A percentile compares a stretch with the other conserved stretches of the same genome.
These are phyloP conservation scores for Chlorella sp. DNA, from an alignment of 139 green algal genomes.

Conservation along the genomic window DNA sequence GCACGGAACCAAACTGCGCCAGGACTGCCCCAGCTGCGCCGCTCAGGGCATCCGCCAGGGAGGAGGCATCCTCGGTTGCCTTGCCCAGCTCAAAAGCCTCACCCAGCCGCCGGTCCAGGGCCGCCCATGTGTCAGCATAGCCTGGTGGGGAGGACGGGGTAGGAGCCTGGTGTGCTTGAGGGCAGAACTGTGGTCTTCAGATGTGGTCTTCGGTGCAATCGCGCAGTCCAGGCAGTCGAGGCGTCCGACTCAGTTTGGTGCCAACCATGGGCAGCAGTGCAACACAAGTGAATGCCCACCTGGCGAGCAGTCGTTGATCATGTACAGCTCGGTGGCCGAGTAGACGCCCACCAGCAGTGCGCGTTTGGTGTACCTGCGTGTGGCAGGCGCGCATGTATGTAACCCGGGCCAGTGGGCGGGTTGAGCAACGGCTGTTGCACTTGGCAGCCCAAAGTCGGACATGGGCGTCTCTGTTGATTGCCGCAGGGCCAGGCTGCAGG, in stretches of 20 bases:
- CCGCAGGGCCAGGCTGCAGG: no score
- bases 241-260: no score
- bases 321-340: constrained; percentile 74
- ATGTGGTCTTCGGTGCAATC: no score
- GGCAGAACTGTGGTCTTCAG: no score
- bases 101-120: constrained; percentile 58
- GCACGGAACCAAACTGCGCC: not conserved
- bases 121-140: constrained; percentile 61
- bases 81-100: constrained; percentile 42
- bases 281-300: not conserved
- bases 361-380: constrained; percentile 70
- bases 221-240: no score
- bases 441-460: no score
- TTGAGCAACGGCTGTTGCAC: no score
- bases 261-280: not conserved
- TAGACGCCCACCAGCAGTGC: constrained; percentile 66
- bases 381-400: no score
- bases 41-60: not conserved
- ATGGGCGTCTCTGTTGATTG: no score
- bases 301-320: constrained; percentile 79
- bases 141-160: not conserved
- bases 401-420: no score
- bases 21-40: not conserved
- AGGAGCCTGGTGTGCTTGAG: no score
- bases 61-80: not conserved